Percentiles rank a stretch among this genome's conserved stretches.
Conservation (phyloP, 1,139 yeast genomes). For the Pichia kudriavzevii region DNA sequence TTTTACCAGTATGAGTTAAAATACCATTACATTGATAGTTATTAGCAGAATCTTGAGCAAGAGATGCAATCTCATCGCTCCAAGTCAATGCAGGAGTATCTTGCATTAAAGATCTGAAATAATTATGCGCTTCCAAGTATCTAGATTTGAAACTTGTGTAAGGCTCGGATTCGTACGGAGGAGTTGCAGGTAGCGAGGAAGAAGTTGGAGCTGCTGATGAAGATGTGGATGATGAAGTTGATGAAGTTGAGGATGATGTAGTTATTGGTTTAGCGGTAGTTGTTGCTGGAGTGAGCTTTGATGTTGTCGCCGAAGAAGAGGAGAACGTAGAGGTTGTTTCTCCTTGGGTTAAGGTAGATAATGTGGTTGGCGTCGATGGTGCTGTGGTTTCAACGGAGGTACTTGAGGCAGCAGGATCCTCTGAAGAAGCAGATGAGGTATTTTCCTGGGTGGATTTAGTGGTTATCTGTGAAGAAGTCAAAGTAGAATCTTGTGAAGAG, state of each 20-base stretch:
- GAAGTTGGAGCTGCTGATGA: slow-evolving; percentile 3
- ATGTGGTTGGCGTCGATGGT: too few relatives aligned
- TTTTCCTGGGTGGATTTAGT: too few relatives aligned
- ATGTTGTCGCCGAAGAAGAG: slow-evolving; percentile 3
- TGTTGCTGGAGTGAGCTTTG: slow-evolving; percentile 5
- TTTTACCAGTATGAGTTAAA: slow-evolving; percentile 70
- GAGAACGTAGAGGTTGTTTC: slow-evolving; percentile 5
- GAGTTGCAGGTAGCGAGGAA: slow-evolving; percentile 13
- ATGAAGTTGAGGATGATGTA: slow-evolving; percentile 15
- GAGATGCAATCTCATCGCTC: slow-evolving; percentile 53
- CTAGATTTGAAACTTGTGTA: slow-evolving; percentile 20
- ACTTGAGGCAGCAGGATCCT: too few relatives aligned
- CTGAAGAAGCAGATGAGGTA: too few relatives aligned
- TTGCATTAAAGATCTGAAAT: slow-evolving; percentile 40
- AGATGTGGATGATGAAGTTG: slow-evolving; percentile 25
- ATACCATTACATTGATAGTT: slow-evolving; percentile 55
- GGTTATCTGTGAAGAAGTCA: too few relatives aligned
- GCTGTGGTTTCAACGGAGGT: too few relatives aligned
- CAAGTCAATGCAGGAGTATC: slow-evolving; percentile 54
- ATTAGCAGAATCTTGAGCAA: slow-evolving; percentile 67
- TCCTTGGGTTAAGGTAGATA: too few relatives aligned
- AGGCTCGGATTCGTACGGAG: too few relatives aligned
- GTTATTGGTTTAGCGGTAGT: slow-evolving; percentile 5
- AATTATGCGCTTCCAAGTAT: slow-evolving; percentile 40
- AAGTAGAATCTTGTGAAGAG: too few relatives aligned